Conservation (phyloP, 2,329 filamentous ascomycete species). For the Ceratocystiopsis sp. region DNA sequence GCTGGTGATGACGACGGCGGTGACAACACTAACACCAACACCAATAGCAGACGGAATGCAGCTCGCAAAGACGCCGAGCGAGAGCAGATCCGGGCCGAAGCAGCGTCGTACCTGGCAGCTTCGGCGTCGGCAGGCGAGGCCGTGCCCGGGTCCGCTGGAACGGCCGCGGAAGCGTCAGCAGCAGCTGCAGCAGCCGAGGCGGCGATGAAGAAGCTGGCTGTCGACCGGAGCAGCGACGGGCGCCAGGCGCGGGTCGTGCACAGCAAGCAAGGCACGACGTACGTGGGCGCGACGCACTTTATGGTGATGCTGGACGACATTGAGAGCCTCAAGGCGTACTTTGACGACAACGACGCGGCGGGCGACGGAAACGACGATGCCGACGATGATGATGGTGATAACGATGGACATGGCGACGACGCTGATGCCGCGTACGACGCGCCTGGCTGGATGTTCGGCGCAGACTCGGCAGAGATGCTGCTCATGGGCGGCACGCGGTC, state of each 20-base stretch:
- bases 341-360: constrained; percentile 26
- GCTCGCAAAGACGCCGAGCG: not conserved
- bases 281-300: constrained; percentile 42
- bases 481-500: constrained; percentile 15
- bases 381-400: constrained; percentile 25
- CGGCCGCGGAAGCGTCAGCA: too few relatives aligned
- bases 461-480: not conserved
- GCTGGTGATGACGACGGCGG: not conserved
- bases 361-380: constrained; percentile 12
- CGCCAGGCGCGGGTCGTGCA: constrained; percentile 25
- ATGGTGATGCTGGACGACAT: constrained; percentile 46
- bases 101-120: too few relatives aligned
- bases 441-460: too few relatives aligned
- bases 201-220: not conserved
- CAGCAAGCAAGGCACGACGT: constrained; percentile 27
- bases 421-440: too few relatives aligned
- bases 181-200: not conserved
- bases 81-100: not conserved
- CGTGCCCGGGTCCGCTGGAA: too few relatives aligned
- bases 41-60: not conserved
- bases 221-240: not conserved
- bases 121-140: too few relatives aligned
- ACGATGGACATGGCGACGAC: constrained; percentile 13
- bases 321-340: constrained; percentile 40
- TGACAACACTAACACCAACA: not conserved